phyloP scores from a whole-genome alignment of 441 rosid species.

The Mallotus japonicus region DNA sequence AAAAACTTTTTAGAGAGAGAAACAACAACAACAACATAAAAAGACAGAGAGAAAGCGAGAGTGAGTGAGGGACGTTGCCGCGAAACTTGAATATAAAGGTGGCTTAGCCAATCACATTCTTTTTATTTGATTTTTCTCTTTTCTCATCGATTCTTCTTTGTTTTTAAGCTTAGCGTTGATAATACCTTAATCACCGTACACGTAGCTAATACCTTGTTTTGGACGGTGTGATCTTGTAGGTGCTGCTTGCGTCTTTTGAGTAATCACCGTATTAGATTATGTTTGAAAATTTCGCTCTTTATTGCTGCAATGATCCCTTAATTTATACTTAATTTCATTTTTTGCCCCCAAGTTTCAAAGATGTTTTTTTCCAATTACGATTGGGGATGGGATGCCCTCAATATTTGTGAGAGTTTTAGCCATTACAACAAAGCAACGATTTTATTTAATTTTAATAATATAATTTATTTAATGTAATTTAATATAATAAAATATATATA shows the following conservation, averaged over 20 bases:
- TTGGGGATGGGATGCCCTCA: too few species aligned
- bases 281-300: conserved; percentile 26
- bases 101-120: conserved; percentile 39
- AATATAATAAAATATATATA: too few species aligned
- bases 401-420: too few species aligned
- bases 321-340: background rate
- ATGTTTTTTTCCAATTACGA: too few species aligned
- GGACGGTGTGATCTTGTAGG: conserved; percentile 26
- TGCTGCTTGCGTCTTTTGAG: background rate
- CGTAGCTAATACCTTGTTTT: background rate
- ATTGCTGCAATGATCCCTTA: background rate
- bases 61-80: conserved; percentile 63
- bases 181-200: conserved; percentile 22
- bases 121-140: conserved; percentile 13
- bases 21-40: background rate
- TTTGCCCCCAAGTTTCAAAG: background rate
- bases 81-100: conserved; percentile 94
- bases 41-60: background rate
- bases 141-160: background rate
- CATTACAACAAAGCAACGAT: too few species aligned
- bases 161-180: background rate
- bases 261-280: conserved; percentile 12
- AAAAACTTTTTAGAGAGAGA: conserved; percentile 20
- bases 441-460: too few species aligned
- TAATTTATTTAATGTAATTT: too few species aligned